Evolutionary conservation across 768 basidiomycete species (phyloP), one percentile per base, ranked within the genome.

Genomic region (Lentinula lateritia): DNA sequence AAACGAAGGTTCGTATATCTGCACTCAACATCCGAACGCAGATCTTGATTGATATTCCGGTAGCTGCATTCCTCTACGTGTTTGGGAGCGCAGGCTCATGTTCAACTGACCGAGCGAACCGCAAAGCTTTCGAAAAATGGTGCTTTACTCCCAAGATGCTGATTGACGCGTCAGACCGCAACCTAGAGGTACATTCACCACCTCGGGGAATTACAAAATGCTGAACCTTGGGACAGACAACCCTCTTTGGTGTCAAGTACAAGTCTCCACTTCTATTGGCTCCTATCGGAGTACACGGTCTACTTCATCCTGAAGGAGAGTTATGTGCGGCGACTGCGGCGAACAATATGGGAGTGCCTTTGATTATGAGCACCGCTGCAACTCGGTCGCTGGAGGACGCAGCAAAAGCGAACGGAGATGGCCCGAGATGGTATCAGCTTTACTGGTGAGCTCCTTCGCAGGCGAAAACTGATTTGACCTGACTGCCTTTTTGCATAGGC

Each of bases 81-180:
- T 77, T 76, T 61, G 83, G 80, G 36, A 83, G 77, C 57, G 85
- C 86, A 6, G 85, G 85, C 0, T 72, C 77, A 4, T 70, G 74
- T 38, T 71, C 71, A 52, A 87, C 85, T 9, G 74, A 82, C 63
- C 64, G 52, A 7, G 76, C 77, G 32, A 87, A 87, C 66, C 73
- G 73, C 36, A 74, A 68, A 32, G 80, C 79, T 13, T 71, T 85
- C 34, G 67, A 75, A 23, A 48, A n/a, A 12, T 48, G 46, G 50
- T 52, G 35, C 35, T 52, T 52, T 10, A 36, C 50, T 4, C 50
- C 50, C 2, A 52, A 52, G 20, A 52, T 34, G 46, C 46, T 12
- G 74, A 69, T 28, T 84, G 81, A 78, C 74, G 75, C 43, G 81
- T 87, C 67, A 68, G 85, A n/a, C 83, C 83, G 20, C 16, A 32